These are phyloP conservation scores for Boletellus sp. DNA, from an alignment of 768 basidiomycete species.

Conservation along the genomic window DNA sequence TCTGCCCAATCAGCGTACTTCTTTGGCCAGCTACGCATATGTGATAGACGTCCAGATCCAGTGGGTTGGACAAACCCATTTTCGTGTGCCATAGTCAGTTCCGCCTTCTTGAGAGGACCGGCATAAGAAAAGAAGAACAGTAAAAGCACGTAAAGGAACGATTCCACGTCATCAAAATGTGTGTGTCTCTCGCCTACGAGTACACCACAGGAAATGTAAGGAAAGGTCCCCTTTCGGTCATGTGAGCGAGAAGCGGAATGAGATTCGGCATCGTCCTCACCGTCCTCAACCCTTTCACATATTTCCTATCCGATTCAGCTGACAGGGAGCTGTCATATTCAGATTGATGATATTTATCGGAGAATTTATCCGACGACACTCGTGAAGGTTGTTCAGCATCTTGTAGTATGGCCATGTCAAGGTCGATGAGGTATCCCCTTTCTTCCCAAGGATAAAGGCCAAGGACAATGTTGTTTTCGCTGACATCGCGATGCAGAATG, in stretches of 20 bases:
- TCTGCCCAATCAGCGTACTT: background rate
- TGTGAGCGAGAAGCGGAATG: background rate
- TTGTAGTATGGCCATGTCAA: conserved; percentile 21
- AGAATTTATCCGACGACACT: background rate
- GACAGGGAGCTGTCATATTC: background rate
- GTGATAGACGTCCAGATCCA: background rate
- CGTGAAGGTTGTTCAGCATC: background rate
- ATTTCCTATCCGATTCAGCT: background rate
- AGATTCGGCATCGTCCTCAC: background rate
- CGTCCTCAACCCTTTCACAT: background rate
- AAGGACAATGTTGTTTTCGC: conserved; percentile 27
- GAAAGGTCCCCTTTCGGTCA: background rate
- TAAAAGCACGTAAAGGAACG: background rate
- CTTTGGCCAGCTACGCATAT: conserved; percentile 1
- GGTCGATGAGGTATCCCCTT: conserved; percentile 30
- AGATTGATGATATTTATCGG: background rate
- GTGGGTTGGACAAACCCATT: background rate
- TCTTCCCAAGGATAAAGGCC: conserved; percentile 6
- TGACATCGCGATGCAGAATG: background rate
- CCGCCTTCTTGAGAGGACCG: background rate
- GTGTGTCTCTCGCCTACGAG: background rate
- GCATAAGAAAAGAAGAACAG: background rate
- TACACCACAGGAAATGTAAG: background rate
- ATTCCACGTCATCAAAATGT: background rate
- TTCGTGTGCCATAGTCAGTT: background rate